Conservation (phyloP, 495 filamentous ascomycete genomes). For the Sporormia fimetaria region DNA sequence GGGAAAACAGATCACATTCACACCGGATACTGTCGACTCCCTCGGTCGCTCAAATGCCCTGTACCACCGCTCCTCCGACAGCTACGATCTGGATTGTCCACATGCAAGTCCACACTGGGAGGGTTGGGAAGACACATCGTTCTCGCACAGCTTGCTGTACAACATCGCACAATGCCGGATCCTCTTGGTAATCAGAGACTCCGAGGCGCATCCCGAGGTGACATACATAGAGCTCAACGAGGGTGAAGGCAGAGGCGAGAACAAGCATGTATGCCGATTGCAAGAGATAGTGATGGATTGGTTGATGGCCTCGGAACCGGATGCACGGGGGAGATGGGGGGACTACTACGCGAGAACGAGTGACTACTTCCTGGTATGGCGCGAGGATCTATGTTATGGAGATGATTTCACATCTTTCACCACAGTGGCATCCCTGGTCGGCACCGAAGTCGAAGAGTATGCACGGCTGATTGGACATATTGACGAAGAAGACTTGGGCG, state of each 20-base stretch:
- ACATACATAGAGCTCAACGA: slow-evolving; percentile 1
- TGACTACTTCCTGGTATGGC: background rate
- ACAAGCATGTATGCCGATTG: slow-evolving; percentile 7
- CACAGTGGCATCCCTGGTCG: background rate
- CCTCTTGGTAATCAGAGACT: background rate
- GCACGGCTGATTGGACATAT: slow-evolving; percentile 1
- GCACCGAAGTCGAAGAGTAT: background rate
- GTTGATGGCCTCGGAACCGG: background rate
- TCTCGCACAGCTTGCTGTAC: background rate
- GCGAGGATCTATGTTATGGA: background rate
- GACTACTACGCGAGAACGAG: background rate
- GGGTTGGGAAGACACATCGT: slow-evolving; percentile 8
- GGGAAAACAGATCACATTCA: background rate
- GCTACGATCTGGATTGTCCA: background rate
- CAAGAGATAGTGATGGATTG: background rate
- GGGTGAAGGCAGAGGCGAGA: background rate
- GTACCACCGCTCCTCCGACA: background rate
- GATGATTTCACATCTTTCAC: background rate
- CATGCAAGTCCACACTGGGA: background rate
- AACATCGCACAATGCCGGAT: slow-evolving; percentile 3
- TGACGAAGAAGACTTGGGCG: slow-evolving; percentile 3
- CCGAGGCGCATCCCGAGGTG: background rate
- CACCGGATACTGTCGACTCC: background rate
- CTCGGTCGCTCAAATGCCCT: background rate
- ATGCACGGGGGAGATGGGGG: background rate